Evolutionary conservation across 352 stramenopile genomes (phyloP).

Genomic region (Albugo candida): DNA sequence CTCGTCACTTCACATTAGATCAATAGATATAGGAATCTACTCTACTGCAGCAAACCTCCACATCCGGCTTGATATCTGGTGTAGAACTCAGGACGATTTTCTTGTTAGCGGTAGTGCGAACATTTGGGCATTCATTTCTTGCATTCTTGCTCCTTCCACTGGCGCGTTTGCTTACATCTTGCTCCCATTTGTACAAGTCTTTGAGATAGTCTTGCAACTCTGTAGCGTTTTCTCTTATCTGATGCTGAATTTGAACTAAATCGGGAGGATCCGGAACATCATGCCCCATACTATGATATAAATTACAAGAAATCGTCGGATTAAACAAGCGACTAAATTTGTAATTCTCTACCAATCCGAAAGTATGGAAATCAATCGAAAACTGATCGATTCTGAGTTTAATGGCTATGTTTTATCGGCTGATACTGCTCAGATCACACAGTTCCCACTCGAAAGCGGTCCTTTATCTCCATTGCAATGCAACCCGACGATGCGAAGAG

Average conservation of each 20-base stretch:
- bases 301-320: no score
- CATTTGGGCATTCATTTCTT: conserved; percentile 5
- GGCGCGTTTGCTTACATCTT: conserved; percentile 15
- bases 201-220: conserved; percentile 61
- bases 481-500: conserved; percentile 28
- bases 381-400: conserved; percentile 58
- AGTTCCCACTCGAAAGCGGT: conserved; percentile 11
- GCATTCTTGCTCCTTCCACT: conserved; percentile 24
- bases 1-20: neutral
- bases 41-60: conserved; percentile 1
- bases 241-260: conserved; percentile 34
- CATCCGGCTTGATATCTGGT: conserved; percentile 7
- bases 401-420: conserved; percentile 46
- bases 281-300: no score
- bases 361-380: conserved; percentile 39
- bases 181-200: conserved; percentile 65
- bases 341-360: neutral
- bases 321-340: no score
- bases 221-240: conserved; percentile 63
- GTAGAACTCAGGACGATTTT: neutral
- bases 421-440: conserved; percentile 14
- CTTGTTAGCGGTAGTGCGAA: conserved; percentile 1
- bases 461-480: conserved; percentile 25
- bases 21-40: neutral
- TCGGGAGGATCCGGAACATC: no score